Conservation (phyloP, 495 filamentous ascomycete species). For the Penicillium fimorum region DNA sequence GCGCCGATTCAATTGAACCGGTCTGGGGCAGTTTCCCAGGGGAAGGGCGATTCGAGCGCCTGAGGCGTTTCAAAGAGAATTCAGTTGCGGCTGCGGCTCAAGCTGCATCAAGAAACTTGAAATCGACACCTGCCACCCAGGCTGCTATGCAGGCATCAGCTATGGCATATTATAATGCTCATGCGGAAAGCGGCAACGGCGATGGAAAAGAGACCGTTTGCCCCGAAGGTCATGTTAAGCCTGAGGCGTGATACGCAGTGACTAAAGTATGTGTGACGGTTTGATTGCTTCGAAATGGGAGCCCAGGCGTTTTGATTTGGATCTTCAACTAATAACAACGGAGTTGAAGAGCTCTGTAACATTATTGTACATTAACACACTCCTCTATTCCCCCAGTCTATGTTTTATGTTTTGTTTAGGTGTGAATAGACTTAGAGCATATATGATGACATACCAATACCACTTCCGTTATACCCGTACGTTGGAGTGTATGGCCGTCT, state of each 20-base stretch:
- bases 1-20: conserved; percentile 47
- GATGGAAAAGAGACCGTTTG: conserved; percentile 1
- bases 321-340: conserved; percentile 7
- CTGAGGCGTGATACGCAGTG: conserved; percentile 2
- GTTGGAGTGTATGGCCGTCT: not conserved
- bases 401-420: conserved; percentile 9
- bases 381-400: conserved; percentile 23
- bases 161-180: conserved; percentile 9
- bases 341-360: conserved; percentile 9
- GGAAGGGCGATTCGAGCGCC: conserved; percentile 43
- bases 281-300: not conserved
- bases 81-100: conserved; percentile 27
- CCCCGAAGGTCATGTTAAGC: conserved; percentile 1
- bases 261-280: not conserved
- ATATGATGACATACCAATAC: conserved; percentile 5
- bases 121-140: conserved; percentile 9
- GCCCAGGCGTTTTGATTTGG: conserved; percentile 16
- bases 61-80: conserved; percentile 42
- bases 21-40: conserved; percentile 47
- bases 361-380: conserved; percentile 20
- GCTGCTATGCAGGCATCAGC: conserved; percentile 14
- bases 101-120: conserved; percentile 17
- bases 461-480: not conserved
- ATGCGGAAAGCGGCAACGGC: conserved; percentile 7
- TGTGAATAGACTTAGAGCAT: conserved; percentile 9